These are phyloP conservation scores for Posidonia oceanica DNA, from an alignment of 116 monocot species.

Conservation along the genomic window DNA sequence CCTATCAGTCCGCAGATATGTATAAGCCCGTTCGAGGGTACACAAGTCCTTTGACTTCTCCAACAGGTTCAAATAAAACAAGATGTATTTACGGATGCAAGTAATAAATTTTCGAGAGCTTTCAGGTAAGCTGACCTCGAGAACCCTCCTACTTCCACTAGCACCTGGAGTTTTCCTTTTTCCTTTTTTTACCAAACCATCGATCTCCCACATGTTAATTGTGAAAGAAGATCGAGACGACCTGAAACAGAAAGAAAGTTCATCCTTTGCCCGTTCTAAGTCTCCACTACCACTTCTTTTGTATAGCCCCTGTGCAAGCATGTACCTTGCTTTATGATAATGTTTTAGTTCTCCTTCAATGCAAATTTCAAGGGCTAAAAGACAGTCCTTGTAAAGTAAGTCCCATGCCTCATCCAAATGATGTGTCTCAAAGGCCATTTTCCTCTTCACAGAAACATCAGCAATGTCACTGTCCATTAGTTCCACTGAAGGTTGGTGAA, in stretches of 20 bases:
- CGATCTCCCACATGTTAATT: conserved; percentile 99
- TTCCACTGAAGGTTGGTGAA: conserved; percentile 13
- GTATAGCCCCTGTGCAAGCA: conserved; percentile 81
- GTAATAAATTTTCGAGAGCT: conserved; percentile 99
- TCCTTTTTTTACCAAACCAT: conserved; percentile 69
- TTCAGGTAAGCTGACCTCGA: conserved; percentile 90
- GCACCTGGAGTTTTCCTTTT: conserved; percentile 47
- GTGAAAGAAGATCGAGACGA: conserved; percentile 94
- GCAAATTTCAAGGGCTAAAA: conserved; percentile 64
- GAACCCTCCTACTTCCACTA: conserved; percentile 42
- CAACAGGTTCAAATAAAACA: conserved; percentile 77
- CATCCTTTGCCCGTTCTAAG: conserved; percentile 79
- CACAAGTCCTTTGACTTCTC: conserved; percentile 66
- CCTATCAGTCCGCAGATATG: conserved; percentile 82
- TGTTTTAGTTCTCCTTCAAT: conserved; percentile 97
- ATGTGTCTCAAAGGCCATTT: conserved; percentile 21
- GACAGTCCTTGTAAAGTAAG: conserved; percentile 75
- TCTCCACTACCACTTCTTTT: conserved; percentile 56
- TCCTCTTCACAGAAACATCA: conserved; percentile 19
- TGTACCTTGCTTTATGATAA: conserved; percentile 91
- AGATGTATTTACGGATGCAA: conserved; percentile 88
- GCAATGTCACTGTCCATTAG: conserved; percentile 9
- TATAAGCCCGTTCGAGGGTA: conserved; percentile 84
- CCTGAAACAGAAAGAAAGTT: conserved; percentile 96
- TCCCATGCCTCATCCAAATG: conserved; percentile 75